A percentile compares a stretch with the other conserved stretches of the same genome.
Evolutionary conservation across 2,329 filamentous ascomycete species (phyloP).

Genomic region (Fusarium concolor): DNA sequence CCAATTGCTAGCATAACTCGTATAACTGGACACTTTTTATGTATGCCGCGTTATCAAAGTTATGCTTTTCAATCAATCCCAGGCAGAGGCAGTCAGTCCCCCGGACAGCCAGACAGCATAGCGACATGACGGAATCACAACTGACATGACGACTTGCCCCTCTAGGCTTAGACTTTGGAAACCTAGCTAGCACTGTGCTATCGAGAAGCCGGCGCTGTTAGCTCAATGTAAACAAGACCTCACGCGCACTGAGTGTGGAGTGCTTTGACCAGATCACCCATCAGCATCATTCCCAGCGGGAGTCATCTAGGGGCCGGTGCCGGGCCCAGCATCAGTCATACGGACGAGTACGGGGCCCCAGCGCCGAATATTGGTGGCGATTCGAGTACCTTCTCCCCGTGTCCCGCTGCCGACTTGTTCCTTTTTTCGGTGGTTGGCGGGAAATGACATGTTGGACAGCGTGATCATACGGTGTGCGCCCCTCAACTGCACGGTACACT

Average conservation of each 20-base stretch:
- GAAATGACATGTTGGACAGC: constrained; percentile 46
- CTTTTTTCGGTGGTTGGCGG: constrained; percentile 32
- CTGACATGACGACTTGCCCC: constrained; percentile 41
- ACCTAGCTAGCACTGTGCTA: constrained; percentile 31
- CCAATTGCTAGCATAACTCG: constrained; percentile 23
- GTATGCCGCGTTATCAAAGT: constrained; percentile 20
- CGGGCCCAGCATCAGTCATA: constrained; percentile 31
- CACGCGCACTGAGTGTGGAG: constrained; percentile 32
- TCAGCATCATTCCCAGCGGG: constrained; percentile 12
- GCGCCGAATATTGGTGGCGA: constrained; percentile 32
- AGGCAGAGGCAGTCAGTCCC: background rate
- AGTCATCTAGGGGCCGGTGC: constrained; percentile 40
- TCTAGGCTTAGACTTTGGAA: constrained; percentile 16
- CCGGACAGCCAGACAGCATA: constrained; percentile 10
- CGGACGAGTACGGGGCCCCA: constrained; percentile 37
- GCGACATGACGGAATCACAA: constrained; percentile 31
- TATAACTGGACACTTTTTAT: constrained; percentile 7
- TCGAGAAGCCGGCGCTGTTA: constrained; percentile 4
- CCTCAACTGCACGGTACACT: constrained; percentile 17
- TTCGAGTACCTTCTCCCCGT: constrained; percentile 43
- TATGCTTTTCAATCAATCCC: background rate
- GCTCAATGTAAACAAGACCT: constrained; percentile 24
- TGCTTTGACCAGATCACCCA: constrained; percentile 13
- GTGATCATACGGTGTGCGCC: constrained; percentile 43
- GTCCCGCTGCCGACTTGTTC: constrained; percentile 19